These are phyloP conservation scores for Podospora appendiculata DNA, from an alignment of 495 filamentous ascomycete species.

Conservation along the genomic window DNA sequence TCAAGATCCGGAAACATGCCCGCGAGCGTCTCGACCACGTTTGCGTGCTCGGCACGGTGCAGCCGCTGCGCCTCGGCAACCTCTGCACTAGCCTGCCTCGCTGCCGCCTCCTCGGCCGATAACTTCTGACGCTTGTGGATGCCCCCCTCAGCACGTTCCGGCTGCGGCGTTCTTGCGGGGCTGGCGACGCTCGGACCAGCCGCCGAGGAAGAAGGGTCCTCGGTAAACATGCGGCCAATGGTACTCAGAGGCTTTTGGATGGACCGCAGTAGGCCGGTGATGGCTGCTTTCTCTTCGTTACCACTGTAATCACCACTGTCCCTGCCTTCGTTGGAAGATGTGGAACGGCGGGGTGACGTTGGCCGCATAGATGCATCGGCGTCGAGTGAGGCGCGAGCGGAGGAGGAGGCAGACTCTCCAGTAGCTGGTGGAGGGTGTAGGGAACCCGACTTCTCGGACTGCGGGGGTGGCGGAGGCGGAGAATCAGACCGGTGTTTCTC, in stretches of 20 bases:
- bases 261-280: constrained; percentile 77
- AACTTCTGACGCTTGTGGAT: constrained; percentile 35
- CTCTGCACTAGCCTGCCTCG: constrained; percentile 87
- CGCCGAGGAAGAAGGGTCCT: constrained; percentile 47
- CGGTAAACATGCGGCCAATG: constrained; percentile 95
- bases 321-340: constrained; percentile 33
- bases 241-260: constrained; percentile 89
- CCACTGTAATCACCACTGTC: constrained; percentile 24
- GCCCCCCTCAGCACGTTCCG: constrained; percentile 36
- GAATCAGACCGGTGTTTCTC: constrained; percentile 64
- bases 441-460: constrained; percentile 56
- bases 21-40: constrained; percentile 84
- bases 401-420: constrained; percentile 16
- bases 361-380: constrained; percentile 28
- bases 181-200: constrained; percentile 32
- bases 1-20: constrained; percentile 93
- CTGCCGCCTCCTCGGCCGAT: constrained; percentile 83
- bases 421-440: constrained; percentile 29
- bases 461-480: constrained; percentile 32
- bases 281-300: constrained; percentile 68
- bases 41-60: constrained; percentile 75
- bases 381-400: constrained; percentile 34
- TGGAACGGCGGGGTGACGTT: constrained; percentile 29
- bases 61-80: constrained; percentile 81
- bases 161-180: constrained; percentile 51